Conservation (phyloP, 2,329 filamentous ascomycete species). For the Fusarium sulawesiense region DNA sequence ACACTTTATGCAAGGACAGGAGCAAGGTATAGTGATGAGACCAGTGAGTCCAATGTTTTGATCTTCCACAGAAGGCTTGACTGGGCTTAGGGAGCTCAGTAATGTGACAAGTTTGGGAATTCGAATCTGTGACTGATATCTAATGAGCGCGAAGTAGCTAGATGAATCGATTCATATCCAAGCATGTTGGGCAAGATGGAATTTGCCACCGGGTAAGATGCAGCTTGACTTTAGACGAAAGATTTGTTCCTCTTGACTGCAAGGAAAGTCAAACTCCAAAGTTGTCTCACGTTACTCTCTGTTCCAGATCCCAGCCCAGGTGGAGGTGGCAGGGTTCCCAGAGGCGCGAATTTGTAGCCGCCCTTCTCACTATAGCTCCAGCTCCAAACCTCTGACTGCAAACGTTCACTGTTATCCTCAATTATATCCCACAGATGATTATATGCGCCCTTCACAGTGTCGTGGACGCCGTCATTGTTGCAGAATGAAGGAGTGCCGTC, state of each 20-base stretch:
- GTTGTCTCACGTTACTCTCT: slow-evolving; percentile 36
- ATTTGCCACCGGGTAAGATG: accelerated
- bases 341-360: slow-evolving; percentile 38
- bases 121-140: neutral
- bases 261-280: slow-evolving; percentile 38
- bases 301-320: slow-evolving; percentile 24
- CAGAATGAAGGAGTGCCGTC: slow-evolving; percentile 61
- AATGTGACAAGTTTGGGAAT: accelerated
- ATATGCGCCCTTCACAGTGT: slow-evolving; percentile 62
- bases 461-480: slow-evolving; percentile 56
- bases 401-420: slow-evolving; percentile 61
- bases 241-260: slow-evolving; percentile 25
- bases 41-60: slow-evolving; percentile 7
- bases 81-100: neutral
- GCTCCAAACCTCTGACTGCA: slow-evolving; percentile 72
- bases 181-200: neutral
- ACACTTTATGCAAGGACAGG: neutral
- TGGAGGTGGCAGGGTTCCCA: slow-evolving; percentile 36
- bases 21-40: slow-evolving; percentile 5
- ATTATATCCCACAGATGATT: slow-evolving; percentile 71
- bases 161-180: neutral
- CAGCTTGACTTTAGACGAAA: neutral
- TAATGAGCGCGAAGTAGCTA: too few relatives aligned
- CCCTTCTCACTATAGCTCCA: slow-evolving; percentile 60
- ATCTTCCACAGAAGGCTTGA: slow-evolving; percentile 17